Conservation (phyloP, 495 filamentous ascomycete genomes). For the Terfezia claveryi region DNA sequence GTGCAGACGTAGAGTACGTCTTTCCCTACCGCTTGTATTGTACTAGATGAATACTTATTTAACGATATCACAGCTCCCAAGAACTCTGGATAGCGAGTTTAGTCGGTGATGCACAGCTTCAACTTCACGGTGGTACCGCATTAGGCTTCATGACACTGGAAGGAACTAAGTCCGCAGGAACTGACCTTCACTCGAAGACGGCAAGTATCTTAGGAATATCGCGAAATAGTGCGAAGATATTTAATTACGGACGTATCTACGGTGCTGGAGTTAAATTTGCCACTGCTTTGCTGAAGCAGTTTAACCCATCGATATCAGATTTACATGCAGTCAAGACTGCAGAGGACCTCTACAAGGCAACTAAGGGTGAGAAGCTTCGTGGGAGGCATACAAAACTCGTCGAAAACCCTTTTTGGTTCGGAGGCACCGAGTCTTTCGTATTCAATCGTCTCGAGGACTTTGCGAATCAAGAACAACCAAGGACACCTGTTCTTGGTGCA, state of each 20-base stretch:
- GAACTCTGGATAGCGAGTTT: slow-evolving; percentile 97
- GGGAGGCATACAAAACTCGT: slow-evolving; percentile 50
- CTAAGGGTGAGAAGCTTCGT: slow-evolving; percentile 84
- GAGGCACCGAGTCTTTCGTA: slow-evolving; percentile 88
- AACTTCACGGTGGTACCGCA: slow-evolving; percentile 83
- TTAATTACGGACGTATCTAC: slow-evolving; percentile 97
- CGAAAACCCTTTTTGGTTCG: slow-evolving; percentile 73
- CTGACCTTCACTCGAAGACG: slow-evolving; percentile 86
- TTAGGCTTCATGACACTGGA: slow-evolving; percentile 98
- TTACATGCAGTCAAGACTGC: slow-evolving; percentile 52
- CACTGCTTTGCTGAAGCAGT: slow-evolving; percentile 68
- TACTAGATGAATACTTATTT: too few species aligned
- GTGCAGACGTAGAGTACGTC: slow-evolving; percentile 63
- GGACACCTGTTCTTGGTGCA: slow-evolving; percentile 83
- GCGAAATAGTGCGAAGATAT: slow-evolving; percentile 86
- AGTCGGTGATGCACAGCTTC: slow-evolving; percentile 82
- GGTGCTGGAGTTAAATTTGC: slow-evolving; percentile 90
- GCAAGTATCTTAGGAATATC: slow-evolving; percentile 81
- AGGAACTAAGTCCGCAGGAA: slow-evolving; percentile 79
- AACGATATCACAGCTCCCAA: slow-evolving; percentile 33
- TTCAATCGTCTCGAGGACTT: slow-evolving; percentile 98
- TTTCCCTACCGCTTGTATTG: too few species aligned
- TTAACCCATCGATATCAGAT: slow-evolving; percentile 67
- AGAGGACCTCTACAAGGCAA: slow-evolving; percentile 59
- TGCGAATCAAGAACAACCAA: slow-evolving; percentile 74